These are phyloP conservation scores for Clitocybe nebularis DNA, from an alignment of 1,284 basidiomycete species.

Conservation along the genomic window DNA sequence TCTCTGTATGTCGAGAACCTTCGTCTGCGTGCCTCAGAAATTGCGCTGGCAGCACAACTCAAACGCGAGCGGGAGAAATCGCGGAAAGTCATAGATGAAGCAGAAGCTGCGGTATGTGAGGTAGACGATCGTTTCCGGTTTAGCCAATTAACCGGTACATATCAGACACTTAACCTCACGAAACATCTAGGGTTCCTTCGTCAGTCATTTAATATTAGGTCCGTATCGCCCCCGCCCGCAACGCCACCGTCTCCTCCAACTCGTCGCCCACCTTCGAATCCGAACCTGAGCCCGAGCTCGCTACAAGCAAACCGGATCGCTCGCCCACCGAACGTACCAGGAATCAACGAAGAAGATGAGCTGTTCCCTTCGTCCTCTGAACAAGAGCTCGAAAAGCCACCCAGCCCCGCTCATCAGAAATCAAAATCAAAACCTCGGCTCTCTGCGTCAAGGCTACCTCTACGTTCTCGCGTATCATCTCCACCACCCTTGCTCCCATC, in stretches of 20 bases:
- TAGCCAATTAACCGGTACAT: conserved; percentile 10
- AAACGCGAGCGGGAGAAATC: conserved; percentile 77
- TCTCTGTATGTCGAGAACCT: conserved; percentile 77
- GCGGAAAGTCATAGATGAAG: conserved; percentile 61
- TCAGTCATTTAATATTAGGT: conserved; percentile 49
- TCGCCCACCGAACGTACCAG: conserved; percentile 61
- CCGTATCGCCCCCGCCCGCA: conserved; percentile 34
- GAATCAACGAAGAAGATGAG: conserved; percentile 69
- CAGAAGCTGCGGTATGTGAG: conserved; percentile 65
- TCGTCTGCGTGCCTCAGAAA: conserved; percentile 72
- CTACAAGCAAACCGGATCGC: conserved; percentile 55
- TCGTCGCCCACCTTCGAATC: conserved; percentile 31
- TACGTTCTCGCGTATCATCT: conserved; percentile 38
- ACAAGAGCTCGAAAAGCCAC: conserved; percentile 34
- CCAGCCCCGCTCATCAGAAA: conserved; percentile 38
- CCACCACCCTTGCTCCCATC: conserved; percentile 29
- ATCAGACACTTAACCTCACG: conserved; percentile 57
- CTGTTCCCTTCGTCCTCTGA: conserved; percentile 36
- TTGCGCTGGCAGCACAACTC: conserved; percentile 67
- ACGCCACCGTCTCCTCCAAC: conserved; percentile 48
- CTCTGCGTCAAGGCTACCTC: conserved; percentile 38
- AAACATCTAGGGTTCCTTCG: conserved; percentile 65
- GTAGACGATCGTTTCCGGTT: conserved; percentile 9
- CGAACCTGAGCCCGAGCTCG: conserved; percentile 38
- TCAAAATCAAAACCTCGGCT: conserved; percentile 35